Evolutionary conservation across 306 rosid genomes (phyloP).

Genomic region (Abrus pulchellus): DNA sequence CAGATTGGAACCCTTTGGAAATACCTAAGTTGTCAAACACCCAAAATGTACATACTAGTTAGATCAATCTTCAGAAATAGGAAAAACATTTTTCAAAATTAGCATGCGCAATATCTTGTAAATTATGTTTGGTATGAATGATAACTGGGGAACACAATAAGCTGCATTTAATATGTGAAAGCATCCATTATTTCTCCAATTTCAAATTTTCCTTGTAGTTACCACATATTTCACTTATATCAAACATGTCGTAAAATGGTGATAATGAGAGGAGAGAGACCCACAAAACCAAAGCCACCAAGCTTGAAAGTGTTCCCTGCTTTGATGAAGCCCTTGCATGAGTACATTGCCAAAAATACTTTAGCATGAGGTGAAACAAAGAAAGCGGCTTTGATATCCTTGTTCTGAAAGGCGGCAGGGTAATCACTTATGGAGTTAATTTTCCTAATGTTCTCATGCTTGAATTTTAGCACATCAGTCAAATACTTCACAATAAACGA

Average conservation of each 20-base stretch:
- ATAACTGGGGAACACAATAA: slow-evolving; percentile 16
- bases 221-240: slow-evolving; percentile 23
- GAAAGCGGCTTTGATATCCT: slow-evolving; percentile 72
- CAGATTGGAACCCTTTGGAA: slow-evolving; percentile 39
- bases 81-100: background rate
- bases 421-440: slow-evolving; percentile 55
- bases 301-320: slow-evolving; percentile 57
- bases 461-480: slow-evolving; percentile 47
- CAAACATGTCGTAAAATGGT: background rate
- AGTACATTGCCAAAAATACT: slow-evolving; percentile 69
- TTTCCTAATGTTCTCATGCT: slow-evolving; percentile 50
- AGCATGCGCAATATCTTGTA: background rate
- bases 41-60: slow-evolving; percentile 15
- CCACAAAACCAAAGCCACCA: slow-evolving; percentile 73
- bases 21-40: slow-evolving; percentile 12
- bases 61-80: background rate
- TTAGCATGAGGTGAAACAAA: slow-evolving; percentile 67
- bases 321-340: slow-evolving; percentile 55
- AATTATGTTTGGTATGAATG: slow-evolving; percentile 14
- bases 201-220: background rate
- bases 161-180: background rate
- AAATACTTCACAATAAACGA: slow-evolving; percentile 61
- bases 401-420: slow-evolving; percentile 58
- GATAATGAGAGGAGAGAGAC: slow-evolving; percentile 39
- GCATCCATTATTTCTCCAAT: slow-evolving; percentile 9